Base-by-base conservation (phyloP, 2,329 filamentous ascomycete genomes). In the Xylariaceae sp. region DNA sequence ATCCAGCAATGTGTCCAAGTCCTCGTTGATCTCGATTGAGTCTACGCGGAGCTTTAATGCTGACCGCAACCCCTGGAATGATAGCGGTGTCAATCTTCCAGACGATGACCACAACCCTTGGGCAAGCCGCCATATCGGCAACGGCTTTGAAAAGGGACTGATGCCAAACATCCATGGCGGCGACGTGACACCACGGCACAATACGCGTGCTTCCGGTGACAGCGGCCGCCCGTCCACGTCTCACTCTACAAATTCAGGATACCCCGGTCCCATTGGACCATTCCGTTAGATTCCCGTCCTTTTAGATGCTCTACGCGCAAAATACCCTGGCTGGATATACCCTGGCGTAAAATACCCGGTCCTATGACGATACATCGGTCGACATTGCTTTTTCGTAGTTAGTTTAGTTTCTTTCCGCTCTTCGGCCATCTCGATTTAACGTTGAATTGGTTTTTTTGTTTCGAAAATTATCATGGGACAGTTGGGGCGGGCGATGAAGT, bases 61-160 rank as follows among this genome's bases (percentile, higher is more conserved):
- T 54, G 94, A 95, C 65, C 87, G 90, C 66, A 95, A 96, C 68
- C 90, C 90, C 48, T 97, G 91, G 91, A 96, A 96, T 64, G 91
- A 97, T 64, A 95, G 89, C 60, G 91, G 90, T 57, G 89, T 96
- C 61, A 96, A 96, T 63, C 81, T 96, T 53, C 76, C 87, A 49
- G 91, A 96, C 57, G 89, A 95, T 51, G 89, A 96, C 54, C 69
- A 62, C 51, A 79, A 80, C 63, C 75, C 76, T 30, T 83, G 80
- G 79, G 67, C 74, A 39, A 68, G 68, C 38, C 79, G 80, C 51
- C 79, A 79, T 54, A 78, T 83, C 54, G 76, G 78, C 24, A 86
- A 81, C 62, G 81, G 79, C 61, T 72, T 73, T 56, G 71, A 83
- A 62, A 74, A 73, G 60, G 85, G 83, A 64, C 65, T 83, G 58